Percentiles rank a stretch among this genome's conserved stretches.
phyloP scores from a whole-genome alignment of 306 rosid species.

The Glycine tomentella region DNA sequence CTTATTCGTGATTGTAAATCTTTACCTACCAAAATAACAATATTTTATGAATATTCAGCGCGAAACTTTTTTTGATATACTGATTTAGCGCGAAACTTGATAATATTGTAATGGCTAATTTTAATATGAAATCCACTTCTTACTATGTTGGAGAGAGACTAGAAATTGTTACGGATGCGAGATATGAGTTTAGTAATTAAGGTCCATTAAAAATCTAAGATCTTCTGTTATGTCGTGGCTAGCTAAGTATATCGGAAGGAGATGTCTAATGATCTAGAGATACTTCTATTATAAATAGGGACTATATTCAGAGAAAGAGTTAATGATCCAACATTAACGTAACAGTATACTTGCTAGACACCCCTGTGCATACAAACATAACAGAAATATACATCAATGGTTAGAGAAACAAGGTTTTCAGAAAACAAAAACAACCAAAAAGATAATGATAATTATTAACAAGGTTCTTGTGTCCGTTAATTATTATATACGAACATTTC shows the following conservation, averaged over 20 bases:
- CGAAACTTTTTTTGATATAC: too few species aligned
- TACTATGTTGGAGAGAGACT: not conserved
- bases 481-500: not conserved
- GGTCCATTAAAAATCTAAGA: too few species aligned
- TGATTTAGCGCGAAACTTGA: not conserved
- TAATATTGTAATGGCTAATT: not conserved
- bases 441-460: not conserved
- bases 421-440: not conserved
- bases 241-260: too few species aligned
- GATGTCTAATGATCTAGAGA: too few species aligned
- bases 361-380: too few species aligned
- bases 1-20: not conserved
- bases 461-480: not conserved
- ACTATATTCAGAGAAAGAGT: too few species aligned
- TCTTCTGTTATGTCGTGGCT: too few species aligned
- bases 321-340: too few species aligned
- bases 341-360: too few species aligned
- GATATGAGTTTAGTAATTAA: too few species aligned
- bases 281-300: too few species aligned
- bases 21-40: not conserved
- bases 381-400: not conserved
- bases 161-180: too few species aligned
- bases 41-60: not conserved
- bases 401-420: not conserved
- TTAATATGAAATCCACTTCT: not conserved